Conservation (phyloP, 345 rosid species). For the Boechera retrofracta region DNA sequence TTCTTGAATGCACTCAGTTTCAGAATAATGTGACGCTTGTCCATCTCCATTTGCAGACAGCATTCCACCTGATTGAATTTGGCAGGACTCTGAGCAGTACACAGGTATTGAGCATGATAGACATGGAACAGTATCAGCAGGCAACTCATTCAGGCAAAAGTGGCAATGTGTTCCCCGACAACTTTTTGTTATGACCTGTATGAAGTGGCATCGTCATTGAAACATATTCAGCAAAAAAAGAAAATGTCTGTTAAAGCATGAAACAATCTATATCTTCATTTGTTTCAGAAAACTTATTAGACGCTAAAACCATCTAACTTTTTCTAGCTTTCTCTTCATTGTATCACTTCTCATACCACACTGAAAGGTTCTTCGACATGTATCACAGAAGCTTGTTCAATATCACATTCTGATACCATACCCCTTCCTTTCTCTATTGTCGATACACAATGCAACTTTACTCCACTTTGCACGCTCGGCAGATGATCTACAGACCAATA, state of each 20-base stretch:
- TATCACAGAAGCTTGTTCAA: conserved; percentile 71
- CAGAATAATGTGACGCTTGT: conserved; percentile 37
- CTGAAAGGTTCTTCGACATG: conserved; percentile 79
- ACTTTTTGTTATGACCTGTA: conserved; percentile 67
- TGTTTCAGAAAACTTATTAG: background rate
- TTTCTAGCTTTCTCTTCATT: background rate
- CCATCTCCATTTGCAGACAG: conserved; percentile 31
- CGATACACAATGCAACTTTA: conserved; percentile 53
- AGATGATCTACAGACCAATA: conserved; percentile 33
- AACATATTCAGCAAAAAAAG: conserved; percentile 14
- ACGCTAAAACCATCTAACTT: background rate
- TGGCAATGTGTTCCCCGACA: conserved; percentile 81
- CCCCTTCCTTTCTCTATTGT: conserved; percentile 79
- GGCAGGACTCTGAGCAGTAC: conserved; percentile 82
- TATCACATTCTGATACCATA: conserved; percentile 61
- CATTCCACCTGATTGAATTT: conserved; percentile 59
- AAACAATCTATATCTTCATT: background rate
- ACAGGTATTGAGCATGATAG: conserved; percentile 69
- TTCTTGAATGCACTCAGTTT: conserved; percentile 55
- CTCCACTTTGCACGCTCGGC: conserved; percentile 55
- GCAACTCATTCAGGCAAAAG: conserved; percentile 81
- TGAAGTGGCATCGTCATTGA: conserved; percentile 18
- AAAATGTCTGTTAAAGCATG: conserved; percentile 1
- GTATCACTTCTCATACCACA: conserved; percentile 51
- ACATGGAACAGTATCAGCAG: conserved; percentile 75